Percentiles rank a stretch among this genome's conserved stretches.
Conservation (phyloP, 495 filamentous ascomycete species). For the Xylona heveae region DNA sequence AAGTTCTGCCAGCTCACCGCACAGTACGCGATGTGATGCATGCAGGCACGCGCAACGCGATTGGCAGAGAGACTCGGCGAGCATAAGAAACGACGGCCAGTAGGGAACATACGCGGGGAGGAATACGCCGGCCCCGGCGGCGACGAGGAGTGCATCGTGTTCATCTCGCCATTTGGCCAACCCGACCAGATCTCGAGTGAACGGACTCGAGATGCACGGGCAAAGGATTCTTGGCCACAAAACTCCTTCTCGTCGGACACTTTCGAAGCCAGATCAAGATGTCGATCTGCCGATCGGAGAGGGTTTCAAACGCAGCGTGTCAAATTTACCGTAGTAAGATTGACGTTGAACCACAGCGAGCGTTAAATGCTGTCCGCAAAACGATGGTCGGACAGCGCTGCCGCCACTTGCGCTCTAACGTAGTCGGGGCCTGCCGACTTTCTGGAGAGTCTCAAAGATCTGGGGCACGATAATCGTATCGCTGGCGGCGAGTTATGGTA, state of each 20-base stretch:
- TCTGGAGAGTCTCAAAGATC: no score
- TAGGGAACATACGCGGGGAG: conserved; percentile 15
- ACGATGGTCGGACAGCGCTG: no score
- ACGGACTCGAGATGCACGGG: conserved; percentile 1
- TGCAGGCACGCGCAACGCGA: conserved; percentile 1
- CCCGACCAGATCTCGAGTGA: conserved; percentile 10
- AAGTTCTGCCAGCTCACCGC: conserved; percentile 32
- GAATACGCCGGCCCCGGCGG: conserved; percentile 14
- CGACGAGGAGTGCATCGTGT: conserved; percentile 14
- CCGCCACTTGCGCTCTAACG: no score
- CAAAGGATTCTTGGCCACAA: conserved; percentile 1
- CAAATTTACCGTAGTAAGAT: neutral
- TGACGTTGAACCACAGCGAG: neutral
- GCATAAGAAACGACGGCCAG: neutral
- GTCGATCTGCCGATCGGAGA: conserved; percentile 1
- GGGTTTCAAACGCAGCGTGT: conserved; percentile 1
- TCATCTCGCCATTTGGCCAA: conserved; percentile 15
- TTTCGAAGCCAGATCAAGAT: no score
- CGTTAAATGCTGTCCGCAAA: no score
- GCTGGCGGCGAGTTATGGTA: no score
- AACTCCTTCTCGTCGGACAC: no score
- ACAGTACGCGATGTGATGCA: conserved; percentile 25
- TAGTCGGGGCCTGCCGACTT: no score
- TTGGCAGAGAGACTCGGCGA: conserved; percentile 1
- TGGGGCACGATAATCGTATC: no score